phyloP scores from a whole-genome alignment of 164 flowering plant genomes.

The Chloranthus sessilifolius region DNA sequence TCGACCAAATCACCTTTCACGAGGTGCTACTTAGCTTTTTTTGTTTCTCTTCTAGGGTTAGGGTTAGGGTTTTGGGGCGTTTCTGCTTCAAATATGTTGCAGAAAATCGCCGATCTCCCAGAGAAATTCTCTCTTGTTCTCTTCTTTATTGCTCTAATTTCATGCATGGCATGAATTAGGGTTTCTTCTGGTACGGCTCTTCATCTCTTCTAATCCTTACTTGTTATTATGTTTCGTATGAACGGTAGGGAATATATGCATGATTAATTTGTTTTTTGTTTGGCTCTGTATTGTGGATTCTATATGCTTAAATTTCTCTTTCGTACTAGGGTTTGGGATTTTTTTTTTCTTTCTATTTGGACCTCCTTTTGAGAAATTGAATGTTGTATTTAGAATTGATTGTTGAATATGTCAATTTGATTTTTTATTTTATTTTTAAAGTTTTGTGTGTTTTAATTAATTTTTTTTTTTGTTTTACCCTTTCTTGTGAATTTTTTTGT shows the following conservation, averaged over 20 bases:
- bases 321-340: neutral
- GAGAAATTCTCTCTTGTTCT: constrained; percentile 3
- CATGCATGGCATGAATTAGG: constrained; percentile 16
- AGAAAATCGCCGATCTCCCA: constrained; percentile 7
- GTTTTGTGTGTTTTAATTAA: too few relatives aligned
- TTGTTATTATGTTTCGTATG: neutral
- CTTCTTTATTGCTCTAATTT: neutral
- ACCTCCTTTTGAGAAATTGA: neutral
- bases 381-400: too few relatives aligned
- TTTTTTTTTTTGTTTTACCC: too few relatives aligned
- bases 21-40: neutral
- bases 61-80: constrained; percentile 31
- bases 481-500: too few relatives aligned
- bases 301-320: neutral
- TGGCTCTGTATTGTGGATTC: neutral
- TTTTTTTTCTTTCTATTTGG: neutral
- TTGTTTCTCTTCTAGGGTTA: constrained; percentile 16
- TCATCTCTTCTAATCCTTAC: neutral
- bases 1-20: neutral
- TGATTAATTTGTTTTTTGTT: neutral
- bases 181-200: constrained; percentile 3
- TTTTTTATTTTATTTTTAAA: too few relatives aligned
- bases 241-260: too few relatives aligned
- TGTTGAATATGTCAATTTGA: too few relatives aligned
- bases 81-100: constrained; percentile 26